These are phyloP conservation scores for Paspalum notatum DNA, from an alignment of 176 grass and related monocot genomes.

Conservation along the genomic window DNA sequence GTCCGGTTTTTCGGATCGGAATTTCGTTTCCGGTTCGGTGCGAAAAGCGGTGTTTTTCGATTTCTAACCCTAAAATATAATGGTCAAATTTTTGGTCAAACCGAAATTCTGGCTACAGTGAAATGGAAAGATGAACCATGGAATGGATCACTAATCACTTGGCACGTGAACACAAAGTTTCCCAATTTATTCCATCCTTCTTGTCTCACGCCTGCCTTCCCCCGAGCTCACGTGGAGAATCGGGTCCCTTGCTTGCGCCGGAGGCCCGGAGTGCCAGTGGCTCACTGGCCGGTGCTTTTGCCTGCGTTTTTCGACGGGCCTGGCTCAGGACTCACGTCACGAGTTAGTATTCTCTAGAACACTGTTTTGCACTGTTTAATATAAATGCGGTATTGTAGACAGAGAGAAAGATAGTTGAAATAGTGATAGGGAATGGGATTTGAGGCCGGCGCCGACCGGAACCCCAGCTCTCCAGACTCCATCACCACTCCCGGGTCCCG, in stretches of 20 bases:
- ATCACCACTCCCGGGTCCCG: not conserved
- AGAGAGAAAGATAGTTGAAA: too few species aligned
- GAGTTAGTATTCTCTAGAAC: too few species aligned
- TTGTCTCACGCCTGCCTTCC: not conserved
- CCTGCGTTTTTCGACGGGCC: not conserved
- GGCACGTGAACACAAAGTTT: not conserved
- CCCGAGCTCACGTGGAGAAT: not conserved
- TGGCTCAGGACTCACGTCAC: not conserved
- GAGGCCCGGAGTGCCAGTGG: not conserved
- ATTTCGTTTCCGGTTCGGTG: too few species aligned
- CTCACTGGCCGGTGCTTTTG: not conserved
- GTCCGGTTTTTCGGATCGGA: too few species aligned
- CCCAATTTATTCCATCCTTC: constrained; percentile 19
- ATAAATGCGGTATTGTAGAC: too few species aligned
- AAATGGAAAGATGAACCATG: too few species aligned
- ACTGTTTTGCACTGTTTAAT: too few species aligned
- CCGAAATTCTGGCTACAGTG: too few species aligned
- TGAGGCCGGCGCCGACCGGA: not conserved
- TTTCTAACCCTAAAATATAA: too few species aligned
- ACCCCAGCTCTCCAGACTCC: constrained; percentile 14
- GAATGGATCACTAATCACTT: not conserved
- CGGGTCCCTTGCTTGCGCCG: constrained; percentile 40
- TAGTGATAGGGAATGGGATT: too few species aligned
- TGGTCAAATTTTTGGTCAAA: too few species aligned
- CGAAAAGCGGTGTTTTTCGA: too few species aligned